These are phyloP conservation scores for Phalaenopsis hybrid DNA, from an alignment of 116 monocot species.

Conservation along the genomic window DNA sequence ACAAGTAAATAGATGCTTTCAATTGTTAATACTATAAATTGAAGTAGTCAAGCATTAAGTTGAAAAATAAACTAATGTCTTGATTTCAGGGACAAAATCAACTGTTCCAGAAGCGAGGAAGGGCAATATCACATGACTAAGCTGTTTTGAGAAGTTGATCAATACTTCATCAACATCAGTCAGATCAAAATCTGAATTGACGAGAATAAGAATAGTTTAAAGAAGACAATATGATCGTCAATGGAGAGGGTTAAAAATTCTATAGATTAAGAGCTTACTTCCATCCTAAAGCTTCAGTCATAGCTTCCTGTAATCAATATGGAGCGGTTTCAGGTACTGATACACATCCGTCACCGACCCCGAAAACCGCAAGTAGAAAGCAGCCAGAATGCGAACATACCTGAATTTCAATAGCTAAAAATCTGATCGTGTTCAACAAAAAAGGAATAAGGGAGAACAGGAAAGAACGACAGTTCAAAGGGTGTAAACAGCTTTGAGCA, in stretches of 20 bases:
- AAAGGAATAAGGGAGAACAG: background rate
- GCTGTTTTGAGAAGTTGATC: constrained; percentile 82
- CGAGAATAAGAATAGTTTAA: background rate
- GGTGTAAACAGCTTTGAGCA: too few species aligned
- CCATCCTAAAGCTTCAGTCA: constrained; percentile 59
- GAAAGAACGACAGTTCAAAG: background rate
- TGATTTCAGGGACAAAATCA: background rate
- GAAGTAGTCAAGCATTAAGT: background rate
- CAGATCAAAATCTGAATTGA: constrained; percentile 42
- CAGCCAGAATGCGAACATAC: constrained; percentile 82
- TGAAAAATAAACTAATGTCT: background rate
- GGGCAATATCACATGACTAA: constrained; percentile 83
- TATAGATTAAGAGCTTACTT: constrained; percentile 29
- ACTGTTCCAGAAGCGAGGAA: constrained; percentile 85
- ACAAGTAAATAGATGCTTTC: background rate
- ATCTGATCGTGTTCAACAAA: too few species aligned
- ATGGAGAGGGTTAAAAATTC: background rate
- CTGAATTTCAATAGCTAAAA: constrained; percentile 17
- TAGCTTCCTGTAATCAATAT: constrained; percentile 89
- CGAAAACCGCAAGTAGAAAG: constrained; percentile 80
- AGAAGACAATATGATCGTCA: background rate
- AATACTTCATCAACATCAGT: constrained; percentile 89
- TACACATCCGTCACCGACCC: constrained; percentile 79
- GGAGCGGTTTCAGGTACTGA: constrained; percentile 86
- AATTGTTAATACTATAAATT: background rate